Evolutionary conservation across 805 yeast genomes (phyloP), one percentile per base, ranked within the genome.

Genomic region (Maudiozyma bulderi): DNA sequence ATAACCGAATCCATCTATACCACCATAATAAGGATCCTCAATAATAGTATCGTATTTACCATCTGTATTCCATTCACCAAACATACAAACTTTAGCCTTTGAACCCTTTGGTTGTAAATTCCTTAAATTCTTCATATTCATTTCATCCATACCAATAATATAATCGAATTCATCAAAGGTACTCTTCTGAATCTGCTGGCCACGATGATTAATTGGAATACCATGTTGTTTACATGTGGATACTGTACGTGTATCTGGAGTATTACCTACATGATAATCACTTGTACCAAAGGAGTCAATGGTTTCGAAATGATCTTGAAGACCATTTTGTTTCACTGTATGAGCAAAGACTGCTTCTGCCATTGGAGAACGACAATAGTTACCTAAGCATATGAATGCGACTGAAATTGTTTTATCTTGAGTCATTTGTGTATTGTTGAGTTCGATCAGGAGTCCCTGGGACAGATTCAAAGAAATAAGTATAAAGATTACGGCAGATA

Each of bases 281-380:
- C 86, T 80, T 0, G 97, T 88, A 13, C 97, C 98, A 66, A 82
- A 90, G 0, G 96, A 88, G 60, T 90, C 96, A 33, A 88, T 82
- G 14, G 61, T 61, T 0, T 69, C 61, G 52, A 89, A 77, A n/a
- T 61, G 61, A 14, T 62, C 66, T 34, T 52, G 59, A 31, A 71
- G 54, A 46, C 71, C 64, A 0, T 82, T 64, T 42, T 77, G 62
- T 41, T 77, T 64, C 8, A 86, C 95, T 13, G 71, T 70, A 50
- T 86, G 80, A 44, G 72, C 73, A 68, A 90, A 88, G 1, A 89
- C 86, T 0, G 96, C 96, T 62, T 91, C 97, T 0, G 98, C 97
- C 98, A 90, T 91, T 11, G 98, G 98, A 2, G 96, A 88, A 45
- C 97, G 90, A 61, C 97, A 89, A 26, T 86, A 81, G 65, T 90